A percentile compares a stretch with the other conserved stretches of the same genome.
Conservation (phyloP, 129 eudicot species). For the Tagetes erecta region DNA sequence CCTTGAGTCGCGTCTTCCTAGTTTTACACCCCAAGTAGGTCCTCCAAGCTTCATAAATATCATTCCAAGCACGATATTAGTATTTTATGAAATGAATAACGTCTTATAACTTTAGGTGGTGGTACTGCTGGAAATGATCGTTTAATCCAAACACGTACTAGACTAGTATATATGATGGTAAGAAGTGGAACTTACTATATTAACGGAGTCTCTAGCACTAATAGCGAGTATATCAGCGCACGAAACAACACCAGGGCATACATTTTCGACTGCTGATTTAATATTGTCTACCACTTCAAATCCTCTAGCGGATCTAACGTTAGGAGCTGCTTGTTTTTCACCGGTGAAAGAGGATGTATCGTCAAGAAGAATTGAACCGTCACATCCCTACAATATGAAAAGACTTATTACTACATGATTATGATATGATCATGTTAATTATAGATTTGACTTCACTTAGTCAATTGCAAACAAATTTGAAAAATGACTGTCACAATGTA, state of each 20-base stretch:
- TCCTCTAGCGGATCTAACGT: conserved; percentile 70
- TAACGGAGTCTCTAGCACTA: conserved; percentile 74
- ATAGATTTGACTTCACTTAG: background rate
- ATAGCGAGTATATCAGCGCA: conserved; percentile 88
- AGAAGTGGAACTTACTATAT: conserved; percentile 42
- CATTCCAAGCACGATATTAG: background rate
- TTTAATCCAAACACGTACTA: background rate
- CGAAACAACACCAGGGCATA: conserved; percentile 86
- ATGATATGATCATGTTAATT: background rate
- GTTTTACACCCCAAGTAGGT: conserved; percentile 73
- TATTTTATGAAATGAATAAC: background rate
- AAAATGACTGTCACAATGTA: too few relatives aligned
- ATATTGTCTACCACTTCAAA: conserved; percentile 77
- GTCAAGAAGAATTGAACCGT: conserved; percentile 82
- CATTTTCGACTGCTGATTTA: conserved; percentile 72
- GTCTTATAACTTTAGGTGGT: too few relatives aligned
- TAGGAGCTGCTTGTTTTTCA: conserved; percentile 77
- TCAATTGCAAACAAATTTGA: too few relatives aligned
- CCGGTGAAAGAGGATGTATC: conserved; percentile 78
- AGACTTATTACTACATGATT: background rate
- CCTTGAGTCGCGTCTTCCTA: conserved; percentile 85
- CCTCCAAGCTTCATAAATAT: conserved; percentile 70
- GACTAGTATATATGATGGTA: background rate
- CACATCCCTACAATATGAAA: conserved; percentile 61
- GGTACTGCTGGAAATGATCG: background rate